phyloP scores from a whole-genome alignment of 1,284 basidiomycete genomes.

The Marasmius fiardii region DNA sequence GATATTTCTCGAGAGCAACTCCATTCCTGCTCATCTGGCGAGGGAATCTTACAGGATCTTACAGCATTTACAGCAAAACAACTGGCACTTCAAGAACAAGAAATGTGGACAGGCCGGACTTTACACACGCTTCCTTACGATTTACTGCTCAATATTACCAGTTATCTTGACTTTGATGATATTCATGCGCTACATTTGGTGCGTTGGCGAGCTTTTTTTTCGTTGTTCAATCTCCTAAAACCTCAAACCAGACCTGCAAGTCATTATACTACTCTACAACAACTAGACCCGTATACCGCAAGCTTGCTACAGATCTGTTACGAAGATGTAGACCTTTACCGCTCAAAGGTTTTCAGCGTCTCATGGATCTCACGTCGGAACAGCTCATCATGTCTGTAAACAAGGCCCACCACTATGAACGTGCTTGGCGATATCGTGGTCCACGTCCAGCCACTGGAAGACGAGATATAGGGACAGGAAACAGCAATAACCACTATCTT shows the following conservation, averaged over 20 bases:
- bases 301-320: conserved; percentile 57
- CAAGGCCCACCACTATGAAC: conserved; percentile 56
- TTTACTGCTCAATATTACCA: conserved; percentile 62
- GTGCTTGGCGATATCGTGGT: conserved; percentile 56
- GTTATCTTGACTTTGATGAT: conserved; percentile 54
- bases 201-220: conserved; percentile 25
- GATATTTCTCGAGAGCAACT: not conserved
- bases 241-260: conserved; percentile 19
- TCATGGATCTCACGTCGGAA: conserved; percentile 57
- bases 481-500: conserved; percentile 18
- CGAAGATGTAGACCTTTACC: conserved; percentile 64
- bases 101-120: conserved; percentile 10
- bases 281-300: conserved; percentile 63
- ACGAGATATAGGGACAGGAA: conserved; percentile 13
- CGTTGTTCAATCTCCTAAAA: not conserved
- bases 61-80: not conserved
- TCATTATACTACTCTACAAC: conserved; percentile 54
- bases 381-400: conserved; percentile 59
- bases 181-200: conserved; percentile 57
- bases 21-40: not conserved
- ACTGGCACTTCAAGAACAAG: not conserved
- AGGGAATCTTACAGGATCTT: not conserved
- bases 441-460: conserved; percentile 43
- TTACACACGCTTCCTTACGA: conserved; percentile 62
- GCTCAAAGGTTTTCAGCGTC: conserved; percentile 61